phyloP scores from a whole-genome alignment of 805 yeast genomes.

The Kazachstania taianensis region DNA sequence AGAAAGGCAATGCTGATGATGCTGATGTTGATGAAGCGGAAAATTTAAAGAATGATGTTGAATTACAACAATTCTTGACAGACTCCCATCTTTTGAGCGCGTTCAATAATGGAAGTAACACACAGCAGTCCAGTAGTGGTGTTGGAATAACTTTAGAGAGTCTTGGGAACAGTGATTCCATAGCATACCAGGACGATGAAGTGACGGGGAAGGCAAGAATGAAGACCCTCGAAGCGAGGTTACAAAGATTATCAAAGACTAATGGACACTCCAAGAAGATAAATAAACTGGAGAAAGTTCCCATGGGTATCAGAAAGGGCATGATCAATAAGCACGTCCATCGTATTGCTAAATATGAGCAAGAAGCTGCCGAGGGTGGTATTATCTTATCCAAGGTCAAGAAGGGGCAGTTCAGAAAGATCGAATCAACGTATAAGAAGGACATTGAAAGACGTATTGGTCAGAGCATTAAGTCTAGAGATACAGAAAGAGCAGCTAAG shows the following conservation, averaged over 20 bases:
- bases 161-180: conserved; percentile 30
- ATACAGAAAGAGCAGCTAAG: conserved; percentile 29
- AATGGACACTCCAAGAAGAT: conserved; percentile 33
- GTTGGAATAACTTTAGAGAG: conserved; percentile 59
- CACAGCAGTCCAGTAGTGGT: conserved; percentile 37
- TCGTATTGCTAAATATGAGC: conserved; percentile 49
- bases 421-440: conserved; percentile 36
- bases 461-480: conserved; percentile 42
- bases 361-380: conserved; percentile 83
- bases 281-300: conserved; percentile 59
- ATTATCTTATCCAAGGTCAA: conserved; percentile 65
- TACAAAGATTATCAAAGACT: conserved; percentile 38
- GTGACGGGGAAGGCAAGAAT: conserved; percentile 62
- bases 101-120: conserved; percentile 15
- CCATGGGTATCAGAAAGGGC: conserved; percentile 82
- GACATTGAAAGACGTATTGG: conserved; percentile 35
- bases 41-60: conserved; percentile 59
- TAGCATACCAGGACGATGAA: conserved; percentile 32
- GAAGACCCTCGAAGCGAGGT: conserved; percentile 50
- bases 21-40: conserved; percentile 34
- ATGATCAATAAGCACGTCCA: conserved; percentile 51
- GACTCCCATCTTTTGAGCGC: conserved; percentile 58
- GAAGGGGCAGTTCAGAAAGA: conserved; percentile 56
- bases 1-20: conserved; percentile 5
- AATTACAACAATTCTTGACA: conserved; percentile 54